These are phyloP conservation scores for Pythium brachiatum DNA, from an alignment of 352 stramenopile genomes.

Conservation along the genomic window DNA sequence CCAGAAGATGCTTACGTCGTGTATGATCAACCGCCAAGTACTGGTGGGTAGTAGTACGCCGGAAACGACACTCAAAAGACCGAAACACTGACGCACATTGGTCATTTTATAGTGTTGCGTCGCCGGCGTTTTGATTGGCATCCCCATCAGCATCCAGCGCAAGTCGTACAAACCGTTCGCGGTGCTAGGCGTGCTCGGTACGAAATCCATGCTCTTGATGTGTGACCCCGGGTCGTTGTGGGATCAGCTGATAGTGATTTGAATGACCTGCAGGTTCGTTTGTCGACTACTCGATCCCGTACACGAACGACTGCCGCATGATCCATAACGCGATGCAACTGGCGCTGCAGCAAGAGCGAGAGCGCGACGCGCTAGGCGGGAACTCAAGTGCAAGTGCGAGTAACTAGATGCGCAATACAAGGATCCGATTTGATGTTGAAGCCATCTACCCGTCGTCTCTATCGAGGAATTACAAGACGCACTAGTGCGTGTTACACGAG, in stretches of 20 bases:
- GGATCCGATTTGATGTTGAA: background rate
- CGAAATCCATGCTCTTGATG: slow-evolving; percentile 4
- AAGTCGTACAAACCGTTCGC: slow-evolving; percentile 82
- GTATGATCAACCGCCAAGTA: slow-evolving; percentile 84
- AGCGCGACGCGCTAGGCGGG: slow-evolving; percentile 31
- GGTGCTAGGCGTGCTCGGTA: slow-evolving; percentile 71
- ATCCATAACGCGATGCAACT: slow-evolving; percentile 80
- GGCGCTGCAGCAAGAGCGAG: slow-evolving; percentile 57
- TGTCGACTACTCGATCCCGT: slow-evolving; percentile 82
- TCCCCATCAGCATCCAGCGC: slow-evolving; percentile 79
- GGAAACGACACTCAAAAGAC: background rate
- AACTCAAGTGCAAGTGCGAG: background rate
- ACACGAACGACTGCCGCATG: slow-evolving; percentile 75
- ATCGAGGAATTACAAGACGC: background rate
- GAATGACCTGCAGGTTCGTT: slow-evolving; percentile 54
- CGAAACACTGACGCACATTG: background rate
- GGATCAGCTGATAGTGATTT: background rate
- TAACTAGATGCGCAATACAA: slow-evolving; percentile 8
- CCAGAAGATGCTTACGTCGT: slow-evolving; percentile 82
- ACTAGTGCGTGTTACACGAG: slow-evolving; percentile 43
- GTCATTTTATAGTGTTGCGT: slow-evolving; percentile 55
- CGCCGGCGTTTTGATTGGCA: slow-evolving; percentile 72
- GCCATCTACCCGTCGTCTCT: background rate
- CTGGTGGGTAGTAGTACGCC: slow-evolving; percentile 37
- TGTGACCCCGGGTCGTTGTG: too few species aligned